Conservation (phyloP, 148 eudicot species). For the Arbutus unedo region DNA sequence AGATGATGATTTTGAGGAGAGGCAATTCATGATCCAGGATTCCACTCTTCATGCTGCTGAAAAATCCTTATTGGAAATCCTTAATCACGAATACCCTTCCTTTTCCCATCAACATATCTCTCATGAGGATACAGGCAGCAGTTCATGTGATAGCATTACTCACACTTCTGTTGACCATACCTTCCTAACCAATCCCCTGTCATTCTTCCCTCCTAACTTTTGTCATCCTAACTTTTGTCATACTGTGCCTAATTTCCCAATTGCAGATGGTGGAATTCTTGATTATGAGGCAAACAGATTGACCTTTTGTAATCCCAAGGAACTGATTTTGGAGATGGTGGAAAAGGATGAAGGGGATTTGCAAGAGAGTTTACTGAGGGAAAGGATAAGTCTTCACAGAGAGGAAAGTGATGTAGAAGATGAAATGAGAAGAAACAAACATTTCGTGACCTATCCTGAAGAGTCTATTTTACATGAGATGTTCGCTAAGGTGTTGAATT, state of each 20-base stretch:
- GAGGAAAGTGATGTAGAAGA: constrained; percentile 20
- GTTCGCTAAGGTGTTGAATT: constrained; percentile 43
- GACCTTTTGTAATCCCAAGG: constrained; percentile 12
- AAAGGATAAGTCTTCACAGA: constrained; percentile 22
- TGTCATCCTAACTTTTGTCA: too few species aligned
- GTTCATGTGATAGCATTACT: neutral
- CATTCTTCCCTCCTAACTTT: neutral
- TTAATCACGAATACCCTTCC: neutral
- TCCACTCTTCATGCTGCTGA: constrained; percentile 16
- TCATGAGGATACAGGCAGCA: neutral
- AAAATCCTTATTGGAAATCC: constrained; percentile 14
- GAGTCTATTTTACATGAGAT: constrained; percentile 35
- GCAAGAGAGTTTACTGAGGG: constrained; percentile 15
- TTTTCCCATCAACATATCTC: neutral
- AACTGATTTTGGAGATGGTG: constrained; percentile 1
- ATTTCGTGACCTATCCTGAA: constrained; percentile 23
- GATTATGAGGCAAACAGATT: constrained; percentile 29
- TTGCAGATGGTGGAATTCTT: constrained; percentile 14
- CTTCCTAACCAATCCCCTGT: neutral
- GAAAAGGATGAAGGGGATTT: constrained; percentile 8
- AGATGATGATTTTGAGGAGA: constrained; percentile 10
- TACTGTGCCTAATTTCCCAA: neutral
- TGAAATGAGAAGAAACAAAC: constrained; percentile 34
- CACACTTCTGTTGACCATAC: too few species aligned
- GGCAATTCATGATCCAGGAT: constrained; percentile 2